Conservation (phyloP, 2,329 filamentous ascomycete species). For the Exserohilum rostratum region DNA sequence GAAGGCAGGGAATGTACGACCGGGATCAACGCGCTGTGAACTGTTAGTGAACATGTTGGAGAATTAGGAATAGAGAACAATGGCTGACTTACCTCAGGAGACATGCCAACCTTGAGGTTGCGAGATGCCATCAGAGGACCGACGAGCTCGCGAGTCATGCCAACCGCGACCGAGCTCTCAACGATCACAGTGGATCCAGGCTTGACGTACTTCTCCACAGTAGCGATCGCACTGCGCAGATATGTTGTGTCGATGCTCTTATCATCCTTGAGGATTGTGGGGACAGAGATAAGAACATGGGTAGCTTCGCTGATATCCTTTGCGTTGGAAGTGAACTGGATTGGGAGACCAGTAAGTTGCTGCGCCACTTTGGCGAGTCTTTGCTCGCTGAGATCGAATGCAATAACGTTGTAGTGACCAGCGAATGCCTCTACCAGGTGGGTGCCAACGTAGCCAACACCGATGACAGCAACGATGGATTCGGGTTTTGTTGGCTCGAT, state of each 20-base stretch:
- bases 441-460: conserved; percentile 60
- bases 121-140: conserved; percentile 49
- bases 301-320: conserved; percentile 52
- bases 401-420: conserved; percentile 51
- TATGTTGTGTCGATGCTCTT: conserved; percentile 58
- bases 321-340: conserved; percentile 28
- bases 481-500: background rate
- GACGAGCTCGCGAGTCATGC: conserved; percentile 60
- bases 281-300: conserved; percentile 62
- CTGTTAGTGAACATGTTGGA: background rate
- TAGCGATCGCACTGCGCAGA: conserved; percentile 53
- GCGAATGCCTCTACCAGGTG: conserved; percentile 57
- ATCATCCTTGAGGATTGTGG: conserved; percentile 57
- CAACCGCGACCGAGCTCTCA: conserved; percentile 62
- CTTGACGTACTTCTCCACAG: conserved; percentile 51
- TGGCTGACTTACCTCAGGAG: conserved; percentile 21
- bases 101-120: conserved; percentile 46
- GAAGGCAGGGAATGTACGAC: conserved; percentile 49
- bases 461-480: conserved; percentile 52
- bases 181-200: conserved; percentile 58
- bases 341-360: conserved; percentile 11
- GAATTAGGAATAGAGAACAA: background rate
- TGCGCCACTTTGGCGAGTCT: conserved; percentile 5
- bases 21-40: conserved; percentile 56
- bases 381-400: conserved; percentile 25